These are phyloP conservation scores for Hyaloperonospora brassicae DNA, from an alignment of 352 stramenopile species.

Conservation along the genomic window DNA sequence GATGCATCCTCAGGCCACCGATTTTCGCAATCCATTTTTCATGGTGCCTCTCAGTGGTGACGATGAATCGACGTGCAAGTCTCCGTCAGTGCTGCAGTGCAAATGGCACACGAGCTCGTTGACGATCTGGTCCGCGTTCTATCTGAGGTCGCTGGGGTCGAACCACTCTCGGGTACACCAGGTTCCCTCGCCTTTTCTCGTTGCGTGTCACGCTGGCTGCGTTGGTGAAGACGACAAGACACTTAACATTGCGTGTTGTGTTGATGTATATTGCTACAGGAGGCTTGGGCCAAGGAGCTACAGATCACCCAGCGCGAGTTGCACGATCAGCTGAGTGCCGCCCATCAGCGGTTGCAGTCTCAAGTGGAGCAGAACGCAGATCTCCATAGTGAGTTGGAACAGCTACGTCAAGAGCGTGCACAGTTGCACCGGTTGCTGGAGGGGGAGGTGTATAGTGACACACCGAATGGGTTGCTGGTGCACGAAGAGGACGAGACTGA, in stretches of 20 bases:
- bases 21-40: slow-evolving; percentile 79
- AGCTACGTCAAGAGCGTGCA: slow-evolving; percentile 55
- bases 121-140: slow-evolving; percentile 76
- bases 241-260: slow-evolving; percentile 10
- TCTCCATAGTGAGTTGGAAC: slow-evolving; percentile 57
- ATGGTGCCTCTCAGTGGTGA: slow-evolving; percentile 35
- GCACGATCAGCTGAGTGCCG: slow-evolving; percentile 53
- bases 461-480: slow-evolving; percentile 49
- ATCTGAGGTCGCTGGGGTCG: slow-evolving; percentile 75
- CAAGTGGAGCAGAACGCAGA: slow-evolving; percentile 71
- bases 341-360: slow-evolving; percentile 57
- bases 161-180: slow-evolving; percentile 73
- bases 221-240: background rate
- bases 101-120: slow-evolving; percentile 83
- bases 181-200: slow-evolving; percentile 26
- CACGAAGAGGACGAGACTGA: slow-evolving; percentile 72
- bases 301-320: slow-evolving; percentile 73
- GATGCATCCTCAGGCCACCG: slow-evolving; percentile 25
- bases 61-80: slow-evolving; percentile 38
- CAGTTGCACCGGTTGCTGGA: slow-evolving; percentile 50
- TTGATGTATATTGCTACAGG: slow-evolving; percentile 24
- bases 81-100: slow-evolving; percentile 67
- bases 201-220: slow-evolving; percentile 1
- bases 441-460: slow-evolving; percentile 70
- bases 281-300: slow-evolving; percentile 77